Percentiles rank a stretch among this genome's conserved stretches.
Conservation (phyloP, 1,139 yeast species). For the Nakaseomyces kungkrabaensis region DNA sequence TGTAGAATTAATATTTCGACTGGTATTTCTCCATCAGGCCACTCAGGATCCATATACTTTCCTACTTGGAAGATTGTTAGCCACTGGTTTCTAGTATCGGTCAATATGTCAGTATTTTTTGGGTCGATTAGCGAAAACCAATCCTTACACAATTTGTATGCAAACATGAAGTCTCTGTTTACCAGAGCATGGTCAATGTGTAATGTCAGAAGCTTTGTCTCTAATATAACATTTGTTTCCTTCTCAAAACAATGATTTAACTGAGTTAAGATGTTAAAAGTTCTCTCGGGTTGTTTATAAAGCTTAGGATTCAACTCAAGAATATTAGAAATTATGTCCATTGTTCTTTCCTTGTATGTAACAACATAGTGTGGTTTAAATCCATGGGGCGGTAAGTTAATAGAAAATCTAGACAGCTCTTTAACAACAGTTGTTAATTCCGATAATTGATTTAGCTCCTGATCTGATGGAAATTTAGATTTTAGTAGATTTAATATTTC, state of each 20-base stretch:
- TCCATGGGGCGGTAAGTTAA: slow-evolving; percentile 30
- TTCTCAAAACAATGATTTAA: slow-evolving; percentile 32
- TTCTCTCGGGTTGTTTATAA: slow-evolving; percentile 39
- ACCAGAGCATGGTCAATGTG: slow-evolving; percentile 52
- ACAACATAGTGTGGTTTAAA: slow-evolving; percentile 33
- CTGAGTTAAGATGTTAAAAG: slow-evolving; percentile 36
- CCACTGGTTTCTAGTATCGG: slow-evolving; percentile 33
- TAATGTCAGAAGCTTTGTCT: slow-evolving; percentile 34
- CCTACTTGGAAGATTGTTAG: slow-evolving; percentile 52
- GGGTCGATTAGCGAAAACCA: slow-evolving; percentile 18
- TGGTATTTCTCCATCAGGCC: slow-evolving; percentile 34
- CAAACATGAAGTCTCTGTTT: slow-evolving; percentile 44
- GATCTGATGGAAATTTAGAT: background rate
- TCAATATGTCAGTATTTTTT: background rate
- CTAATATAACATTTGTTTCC: background rate
- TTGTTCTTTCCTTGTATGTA: slow-evolving; percentile 25
- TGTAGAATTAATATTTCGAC: slow-evolving; percentile 35
- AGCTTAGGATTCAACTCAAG: slow-evolving; percentile 49
- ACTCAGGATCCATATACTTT: slow-evolving; percentile 34
- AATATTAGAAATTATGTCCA: slow-evolving; percentile 34
- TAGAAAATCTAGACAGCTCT: slow-evolving; percentile 30
- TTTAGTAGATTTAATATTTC: slow-evolving; percentile 19
- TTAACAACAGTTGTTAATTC: slow-evolving; percentile 33
- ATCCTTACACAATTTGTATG: slow-evolving; percentile 34
- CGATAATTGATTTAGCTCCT: slow-evolving; percentile 15